These are phyloP conservation scores for Phytopythium ostracodes DNA, from an alignment of 352 stramenopile species.

Conservation along the genomic window DNA sequence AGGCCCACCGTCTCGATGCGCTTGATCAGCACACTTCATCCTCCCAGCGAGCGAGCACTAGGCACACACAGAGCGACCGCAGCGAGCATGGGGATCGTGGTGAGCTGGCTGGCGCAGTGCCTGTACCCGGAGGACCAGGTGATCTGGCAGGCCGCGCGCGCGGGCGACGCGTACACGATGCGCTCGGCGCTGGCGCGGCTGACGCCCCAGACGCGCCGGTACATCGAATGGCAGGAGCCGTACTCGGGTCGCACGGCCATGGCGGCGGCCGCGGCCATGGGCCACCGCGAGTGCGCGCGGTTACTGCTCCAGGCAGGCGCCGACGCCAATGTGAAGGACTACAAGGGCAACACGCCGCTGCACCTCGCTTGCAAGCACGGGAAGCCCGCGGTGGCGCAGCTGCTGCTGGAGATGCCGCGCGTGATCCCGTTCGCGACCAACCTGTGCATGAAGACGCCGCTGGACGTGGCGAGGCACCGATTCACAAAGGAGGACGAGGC, in stretches of 20 bases:
- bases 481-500: conserved; percentile 24
- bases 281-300: conserved; percentile 40
- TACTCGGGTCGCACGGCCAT: conserved; percentile 41
- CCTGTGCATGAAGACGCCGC: conserved; percentile 35
- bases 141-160: conserved; percentile 43
- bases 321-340: conserved; percentile 49
- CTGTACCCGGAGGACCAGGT: conserved; percentile 54
- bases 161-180: conserved; percentile 32
- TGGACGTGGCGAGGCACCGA: conserved; percentile 37
- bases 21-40: background rate
- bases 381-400: conserved; percentile 32
- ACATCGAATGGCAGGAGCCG: conserved; percentile 57
- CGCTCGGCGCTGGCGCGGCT: conserved; percentile 29
- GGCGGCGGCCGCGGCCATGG: conserved; percentile 32
- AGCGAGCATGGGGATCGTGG: conserved; percentile 31
- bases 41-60: background rate
- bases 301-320: conserved; percentile 37
- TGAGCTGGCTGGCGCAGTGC: conserved; percentile 50
- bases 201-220: conserved; percentile 32
- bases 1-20: background rate
- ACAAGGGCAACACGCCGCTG: conserved; percentile 46
- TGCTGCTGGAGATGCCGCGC: conserved; percentile 32
- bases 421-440: conserved; percentile 46
- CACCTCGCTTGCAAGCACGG: conserved; percentile 50
- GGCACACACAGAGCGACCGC: background rate